phyloP scores from a whole-genome alignment of 495 filamentous ascomycete species.

The Lophiotrema nucula region DNA sequence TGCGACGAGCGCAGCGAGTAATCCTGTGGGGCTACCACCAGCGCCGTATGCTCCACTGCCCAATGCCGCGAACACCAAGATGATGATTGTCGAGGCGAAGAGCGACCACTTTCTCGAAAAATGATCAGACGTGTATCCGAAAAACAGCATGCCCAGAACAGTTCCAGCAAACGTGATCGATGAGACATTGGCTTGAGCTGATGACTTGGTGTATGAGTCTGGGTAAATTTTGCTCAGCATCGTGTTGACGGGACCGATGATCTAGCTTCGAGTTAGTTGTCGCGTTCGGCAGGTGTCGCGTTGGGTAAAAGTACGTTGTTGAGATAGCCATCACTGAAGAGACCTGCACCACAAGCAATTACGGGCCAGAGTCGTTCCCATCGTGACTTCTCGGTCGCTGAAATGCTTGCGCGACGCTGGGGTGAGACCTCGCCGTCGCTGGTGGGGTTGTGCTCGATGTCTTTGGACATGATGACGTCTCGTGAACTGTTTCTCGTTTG shows the following conservation, averaged over 20 bases:
- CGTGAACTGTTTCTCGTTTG: background rate
- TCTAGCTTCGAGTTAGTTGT: too few relatives aligned
- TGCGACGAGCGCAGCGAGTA: constrained; percentile 79
- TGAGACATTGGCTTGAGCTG: constrained; percentile 66
- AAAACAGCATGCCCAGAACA: constrained; percentile 78
- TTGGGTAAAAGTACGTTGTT: constrained; percentile 57
- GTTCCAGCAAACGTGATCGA: constrained; percentile 87
- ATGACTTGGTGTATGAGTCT: constrained; percentile 60
- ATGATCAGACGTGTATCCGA: constrained; percentile 78
- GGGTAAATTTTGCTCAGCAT: constrained; percentile 64
- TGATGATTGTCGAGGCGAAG: constrained; percentile 73
- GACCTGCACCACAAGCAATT: constrained; percentile 82
- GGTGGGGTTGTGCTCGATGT: constrained; percentile 18
- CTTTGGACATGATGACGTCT: constrained; percentile 22
- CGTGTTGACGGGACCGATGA: constrained; percentile 80
- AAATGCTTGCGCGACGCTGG: constrained; percentile 19
- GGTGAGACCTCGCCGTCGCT: constrained; percentile 1
- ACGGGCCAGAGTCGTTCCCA: constrained; percentile 66
- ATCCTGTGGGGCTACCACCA: constrained; percentile 59
- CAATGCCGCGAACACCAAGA: constrained; percentile 83
- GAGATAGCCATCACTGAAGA: constrained; percentile 89
- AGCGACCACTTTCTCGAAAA: constrained; percentile 82
- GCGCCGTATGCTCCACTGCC: constrained; percentile 71
- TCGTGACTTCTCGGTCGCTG: constrained; percentile 20
- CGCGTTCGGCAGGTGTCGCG: background rate